Evolutionary conservation across 176 grass and related monocot species (phyloP).

Genomic region (Miscanthus lutarioriparius): DNA sequence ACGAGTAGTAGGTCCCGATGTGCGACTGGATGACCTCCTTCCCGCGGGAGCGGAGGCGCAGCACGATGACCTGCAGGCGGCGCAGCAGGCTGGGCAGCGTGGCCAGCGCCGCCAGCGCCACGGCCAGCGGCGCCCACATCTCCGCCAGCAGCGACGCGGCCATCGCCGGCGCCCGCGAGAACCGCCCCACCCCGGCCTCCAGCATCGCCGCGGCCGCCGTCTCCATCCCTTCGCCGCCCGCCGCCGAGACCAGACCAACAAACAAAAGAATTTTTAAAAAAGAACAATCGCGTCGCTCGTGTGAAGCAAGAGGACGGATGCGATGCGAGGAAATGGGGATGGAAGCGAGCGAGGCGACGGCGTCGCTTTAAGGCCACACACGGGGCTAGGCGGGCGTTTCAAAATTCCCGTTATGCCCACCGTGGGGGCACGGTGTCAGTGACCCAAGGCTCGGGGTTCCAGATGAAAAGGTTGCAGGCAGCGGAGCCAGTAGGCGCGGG

Average conservation of each 20-base stretch:
- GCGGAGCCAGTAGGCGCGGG: too few species aligned
- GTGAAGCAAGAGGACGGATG: not conserved
- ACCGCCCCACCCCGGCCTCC: slow-evolving; percentile 52
- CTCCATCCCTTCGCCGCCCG: slow-evolving; percentile 30
- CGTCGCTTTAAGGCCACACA: slow-evolving; percentile 36
- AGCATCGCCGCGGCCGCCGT: slow-evolving; percentile 54
- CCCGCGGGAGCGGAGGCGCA: slow-evolving; percentile 47
- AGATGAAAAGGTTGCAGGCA: too few species aligned
- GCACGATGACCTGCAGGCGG: slow-evolving; percentile 47
- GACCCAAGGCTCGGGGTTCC: too few species aligned
- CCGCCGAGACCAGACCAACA: too few species aligned
- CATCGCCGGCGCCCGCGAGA: slow-evolving; percentile 43
- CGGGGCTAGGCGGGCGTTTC: not conserved
- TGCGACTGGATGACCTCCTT: slow-evolving; percentile 52
- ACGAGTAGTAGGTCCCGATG: slow-evolving; percentile 51
- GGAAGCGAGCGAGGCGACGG: not conserved
- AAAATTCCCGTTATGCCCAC: not conserved
- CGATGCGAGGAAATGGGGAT: not conserved
- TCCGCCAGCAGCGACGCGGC: slow-evolving; percentile 42
- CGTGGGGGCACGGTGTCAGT: not conserved
- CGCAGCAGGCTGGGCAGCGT: slow-evolving; percentile 56
- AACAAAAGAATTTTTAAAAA: not conserved
- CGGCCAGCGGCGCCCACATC: slow-evolving; percentile 64
- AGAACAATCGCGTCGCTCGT: not conserved
- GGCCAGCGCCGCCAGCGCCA: slow-evolving; percentile 50